Evolutionary conservation across 306 rosid genomes (phyloP).

Genomic region (Astragalus membranaceus): DNA sequence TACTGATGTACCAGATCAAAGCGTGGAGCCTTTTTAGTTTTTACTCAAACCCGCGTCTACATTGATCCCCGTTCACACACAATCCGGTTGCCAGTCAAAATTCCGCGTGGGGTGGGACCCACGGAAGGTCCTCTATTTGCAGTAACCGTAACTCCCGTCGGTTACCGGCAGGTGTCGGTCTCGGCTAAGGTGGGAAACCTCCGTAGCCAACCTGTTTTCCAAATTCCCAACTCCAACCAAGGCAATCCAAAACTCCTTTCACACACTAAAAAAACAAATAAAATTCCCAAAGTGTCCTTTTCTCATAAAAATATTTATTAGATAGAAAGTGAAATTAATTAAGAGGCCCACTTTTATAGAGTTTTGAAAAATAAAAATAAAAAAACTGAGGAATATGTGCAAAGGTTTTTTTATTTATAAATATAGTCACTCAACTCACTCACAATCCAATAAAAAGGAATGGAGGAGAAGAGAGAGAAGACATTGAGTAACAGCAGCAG

Average conservation of each 20-base stretch:
- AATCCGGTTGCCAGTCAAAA: slow-evolving; percentile 65
- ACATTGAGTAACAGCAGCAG: background rate
- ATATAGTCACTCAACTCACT: background rate
- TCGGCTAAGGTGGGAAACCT: slow-evolving; percentile 52
- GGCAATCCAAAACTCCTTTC: slow-evolving; percentile 19
- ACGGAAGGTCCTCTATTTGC: slow-evolving; percentile 24
- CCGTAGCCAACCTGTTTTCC: slow-evolving; percentile 68
- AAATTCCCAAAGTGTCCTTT: background rate
- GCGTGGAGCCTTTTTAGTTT: background rate
- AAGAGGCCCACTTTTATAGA: slow-evolving; percentile 17
- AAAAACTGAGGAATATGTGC: slow-evolving; percentile 37
- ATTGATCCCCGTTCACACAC: slow-evolving; percentile 33
- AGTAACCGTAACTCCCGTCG: slow-evolving; percentile 22
- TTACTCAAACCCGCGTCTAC: slow-evolving; percentile 41
- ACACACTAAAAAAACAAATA: slow-evolving; percentile 14
- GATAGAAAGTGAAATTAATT: slow-evolving; percentile 1
- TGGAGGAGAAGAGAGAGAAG: slow-evolving; percentile 55
- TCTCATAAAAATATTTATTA: background rate
- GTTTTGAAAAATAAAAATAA: background rate
- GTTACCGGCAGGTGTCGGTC: slow-evolving; percentile 61
- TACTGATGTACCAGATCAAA: slow-evolving; percentile 19
- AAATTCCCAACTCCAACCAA: slow-evolving; percentile 37
- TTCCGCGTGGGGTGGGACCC: slow-evolving; percentile 60
- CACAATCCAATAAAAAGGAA: background rate
- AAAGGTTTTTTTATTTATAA: background rate